These are phyloP conservation scores for Saccharata proteae DNA, from an alignment of 2,329 filamentous ascomycete genomes.

Conservation along the genomic window DNA sequence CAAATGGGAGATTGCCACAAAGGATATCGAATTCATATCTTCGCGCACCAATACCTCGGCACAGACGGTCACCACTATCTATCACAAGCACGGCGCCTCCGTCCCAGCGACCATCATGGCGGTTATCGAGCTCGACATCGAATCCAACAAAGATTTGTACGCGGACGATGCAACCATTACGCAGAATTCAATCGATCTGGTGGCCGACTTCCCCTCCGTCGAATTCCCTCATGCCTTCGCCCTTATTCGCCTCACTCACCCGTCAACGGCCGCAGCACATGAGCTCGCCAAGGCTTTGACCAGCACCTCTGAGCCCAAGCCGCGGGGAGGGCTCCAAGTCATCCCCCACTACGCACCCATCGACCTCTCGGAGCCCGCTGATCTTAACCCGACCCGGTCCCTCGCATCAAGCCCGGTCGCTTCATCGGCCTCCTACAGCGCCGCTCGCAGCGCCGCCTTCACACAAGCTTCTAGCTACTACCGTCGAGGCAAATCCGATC, in stretches of 20 bases:
- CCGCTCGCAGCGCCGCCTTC: conserved; percentile 40
- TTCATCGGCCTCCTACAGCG: conserved; percentile 25
- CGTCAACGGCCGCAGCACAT: conserved; percentile 44
- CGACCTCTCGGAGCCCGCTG: conserved; percentile 19
- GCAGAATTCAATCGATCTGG: conserved; percentile 41
- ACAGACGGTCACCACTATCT: conserved; percentile 41
- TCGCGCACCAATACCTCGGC: conserved; percentile 37
- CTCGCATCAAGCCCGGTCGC: conserved; percentile 13
- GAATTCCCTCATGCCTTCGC: conserved; percentile 36
- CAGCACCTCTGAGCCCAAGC: conserved; percentile 8
- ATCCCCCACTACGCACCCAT: conserved; percentile 35
- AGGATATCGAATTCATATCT: conserved; percentile 50
- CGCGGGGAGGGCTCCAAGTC: conserved; percentile 33
- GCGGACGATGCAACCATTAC: conserved; percentile 32
- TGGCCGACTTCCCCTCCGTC: conserved; percentile 42
- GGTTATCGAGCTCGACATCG: conserved; percentile 37
- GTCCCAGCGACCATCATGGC: conserved; percentile 42
- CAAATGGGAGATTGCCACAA: conserved; percentile 45
- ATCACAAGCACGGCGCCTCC: conserved; percentile 46
- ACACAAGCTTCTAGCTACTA: conserved; percentile 46
- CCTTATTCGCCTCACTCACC: conserved; percentile 44
- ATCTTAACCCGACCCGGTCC: conserved; percentile 14
- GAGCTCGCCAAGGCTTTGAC: conserved; percentile 47
- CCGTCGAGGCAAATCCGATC: conserved; percentile 54
- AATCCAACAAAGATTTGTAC: conserved; percentile 9